phyloP scores from a whole-genome alignment of 257 asterid genomes.

The Petunia secreta region DNA sequence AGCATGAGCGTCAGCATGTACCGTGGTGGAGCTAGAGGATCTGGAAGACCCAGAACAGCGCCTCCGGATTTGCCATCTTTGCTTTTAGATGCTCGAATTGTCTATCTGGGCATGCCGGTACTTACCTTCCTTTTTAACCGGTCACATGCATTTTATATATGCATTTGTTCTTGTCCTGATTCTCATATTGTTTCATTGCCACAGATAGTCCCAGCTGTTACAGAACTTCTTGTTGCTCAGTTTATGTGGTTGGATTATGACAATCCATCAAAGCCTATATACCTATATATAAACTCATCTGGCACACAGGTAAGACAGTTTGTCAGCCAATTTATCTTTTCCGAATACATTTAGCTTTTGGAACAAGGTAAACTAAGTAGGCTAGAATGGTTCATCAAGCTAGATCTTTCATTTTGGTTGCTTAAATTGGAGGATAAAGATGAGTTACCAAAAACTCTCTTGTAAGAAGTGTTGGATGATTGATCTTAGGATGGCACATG shows the following conservation, averaged over 20 bases:
- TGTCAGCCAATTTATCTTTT: background rate
- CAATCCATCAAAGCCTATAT: constrained; percentile 74
- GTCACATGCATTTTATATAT: background rate
- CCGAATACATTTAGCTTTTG: background rate
- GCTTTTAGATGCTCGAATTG: constrained; percentile 90
- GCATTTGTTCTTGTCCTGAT: background rate
- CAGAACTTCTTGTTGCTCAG: constrained; percentile 87
- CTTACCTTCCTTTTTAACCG: constrained; percentile 30
- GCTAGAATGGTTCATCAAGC: background rate
- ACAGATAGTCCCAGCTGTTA: constrained; percentile 90
- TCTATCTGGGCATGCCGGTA: constrained; percentile 98
- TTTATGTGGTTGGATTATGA: constrained; percentile 89
- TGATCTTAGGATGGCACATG: constrained; percentile 7
- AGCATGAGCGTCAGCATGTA: constrained; percentile 81
- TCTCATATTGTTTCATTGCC: constrained; percentile 30
- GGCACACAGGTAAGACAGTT: constrained; percentile 76
- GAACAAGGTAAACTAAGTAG: constrained; percentile 12
- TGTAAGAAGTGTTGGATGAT: constrained; percentile 1
- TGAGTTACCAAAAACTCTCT: background rate
- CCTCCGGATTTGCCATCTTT: constrained; percentile 97
- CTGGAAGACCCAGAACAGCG: constrained; percentile 68
- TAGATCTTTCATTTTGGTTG: background rate
- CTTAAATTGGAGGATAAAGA: background rate
- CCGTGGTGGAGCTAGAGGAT: constrained; percentile 78
- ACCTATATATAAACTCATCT: constrained; percentile 84